Percentiles rank a stretch among this genome's conserved stretches.
Conservation (phyloP, 1,139 yeast genomes). For the Saccharomycopsis phalli region DNA sequence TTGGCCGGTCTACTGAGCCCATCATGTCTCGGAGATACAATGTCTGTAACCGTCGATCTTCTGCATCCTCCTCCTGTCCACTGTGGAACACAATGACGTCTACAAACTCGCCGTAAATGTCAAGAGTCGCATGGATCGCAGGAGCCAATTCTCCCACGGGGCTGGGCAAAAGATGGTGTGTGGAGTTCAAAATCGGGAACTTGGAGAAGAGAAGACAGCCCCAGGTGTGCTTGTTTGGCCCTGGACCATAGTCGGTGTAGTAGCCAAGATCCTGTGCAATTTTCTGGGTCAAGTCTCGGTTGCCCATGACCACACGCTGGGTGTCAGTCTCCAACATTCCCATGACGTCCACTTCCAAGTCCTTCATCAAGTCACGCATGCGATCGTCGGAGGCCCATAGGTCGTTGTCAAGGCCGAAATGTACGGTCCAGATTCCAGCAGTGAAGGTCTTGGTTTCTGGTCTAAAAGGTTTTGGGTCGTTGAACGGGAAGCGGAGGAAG, state of each 20-base stretch:
- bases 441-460: constrained; percentile 69
- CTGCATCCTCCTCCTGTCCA: constrained; percentile 96
- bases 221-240: constrained; percentile 98
- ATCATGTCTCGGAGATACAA: constrained; percentile 67
- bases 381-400: constrained; percentile 96
- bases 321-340: constrained; percentile 92
- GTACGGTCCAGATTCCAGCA: constrained; percentile 97
- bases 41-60: constrained; percentile 84
- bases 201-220: constrained; percentile 89
- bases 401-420: constrained; percentile 92
- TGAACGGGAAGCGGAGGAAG: constrained; percentile 49
- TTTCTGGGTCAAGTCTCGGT: constrained; percentile 85
- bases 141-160: constrained; percentile 98
- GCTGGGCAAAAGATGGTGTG: constrained; percentile 86
- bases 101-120: constrained; percentile 73
- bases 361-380: constrained; percentile 74
- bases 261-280: constrained; percentile 88
- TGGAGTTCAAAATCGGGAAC: constrained; percentile 84
- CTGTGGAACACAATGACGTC: constrained; percentile 96
- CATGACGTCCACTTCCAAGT: constrained; percentile 81
- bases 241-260: constrained; percentile 96
- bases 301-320: constrained; percentile 89
- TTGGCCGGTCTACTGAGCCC: constrained; percentile 71
- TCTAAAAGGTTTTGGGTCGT: constrained; percentile 64
- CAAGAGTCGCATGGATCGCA: constrained; percentile 92